Evolutionary conservation across 2,329 filamentous ascomycete species (phyloP).

Genomic region (Aspergillus texensis): DNA sequence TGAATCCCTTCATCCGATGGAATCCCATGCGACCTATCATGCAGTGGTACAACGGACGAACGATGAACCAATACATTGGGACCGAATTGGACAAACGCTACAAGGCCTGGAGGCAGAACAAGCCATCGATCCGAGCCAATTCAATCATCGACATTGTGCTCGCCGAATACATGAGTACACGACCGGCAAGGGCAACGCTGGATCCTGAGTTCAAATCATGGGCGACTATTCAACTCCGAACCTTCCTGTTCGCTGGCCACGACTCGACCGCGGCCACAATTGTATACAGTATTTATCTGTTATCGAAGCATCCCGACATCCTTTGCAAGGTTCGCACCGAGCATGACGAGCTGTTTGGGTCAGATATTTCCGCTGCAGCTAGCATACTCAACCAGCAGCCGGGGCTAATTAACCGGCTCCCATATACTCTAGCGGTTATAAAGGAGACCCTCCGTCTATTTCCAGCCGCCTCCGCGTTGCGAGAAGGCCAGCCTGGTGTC

Average conservation of each 20-base stretch:
- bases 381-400: conserved; percentile 47
- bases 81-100: background rate
- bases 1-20: background rate
- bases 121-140: background rate
- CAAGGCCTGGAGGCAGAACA: background rate
- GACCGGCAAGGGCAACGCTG: background rate
- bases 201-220: background rate
- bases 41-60: background rate
- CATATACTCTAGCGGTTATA: conserved; percentile 57
- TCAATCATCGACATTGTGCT: background rate
- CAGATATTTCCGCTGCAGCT: conserved; percentile 40
- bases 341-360: conserved; percentile 56
- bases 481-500: conserved; percentile 16
- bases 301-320: conserved; percentile 31
- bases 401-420: conserved; percentile 53
- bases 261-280: background rate
- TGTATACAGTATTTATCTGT: background rate
- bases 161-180: background rate
- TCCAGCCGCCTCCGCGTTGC: conserved; percentile 31
- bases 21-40: background rate
- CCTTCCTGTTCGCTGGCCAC: background rate
- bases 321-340: conserved; percentile 49
- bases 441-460: conserved; percentile 60
- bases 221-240: background rate
- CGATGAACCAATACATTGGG: background rate